Evolutionary conservation across 495 filamentous ascomycete species (phyloP), one percentile per base, ranked within the genome.

Genomic region (Podospora conica): DNA sequence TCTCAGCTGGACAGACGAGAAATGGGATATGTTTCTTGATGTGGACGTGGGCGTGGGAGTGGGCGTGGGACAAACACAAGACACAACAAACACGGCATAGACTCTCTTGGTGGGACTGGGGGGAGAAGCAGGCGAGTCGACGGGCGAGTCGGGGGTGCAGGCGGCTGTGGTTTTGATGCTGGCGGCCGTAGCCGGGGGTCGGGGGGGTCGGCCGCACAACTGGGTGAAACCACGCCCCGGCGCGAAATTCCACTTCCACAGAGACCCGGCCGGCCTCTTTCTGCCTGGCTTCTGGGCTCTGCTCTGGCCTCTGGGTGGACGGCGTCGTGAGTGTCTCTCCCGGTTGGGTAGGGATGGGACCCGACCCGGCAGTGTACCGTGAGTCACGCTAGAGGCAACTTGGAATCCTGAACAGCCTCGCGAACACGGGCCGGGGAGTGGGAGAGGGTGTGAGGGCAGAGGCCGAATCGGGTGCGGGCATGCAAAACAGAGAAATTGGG

Each of bases 301-400:
- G n/a, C n/a, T n/a, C n/a, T n/a, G n/a, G n/a, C n/a, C 40, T 48
- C 15, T 48, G 33, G 33, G 15, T 48, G 40, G 40, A 48, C 40
- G 40, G 40, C 40, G 40, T 18, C 40, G 40, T n/a, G 40, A n/a
- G 40, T 48, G 40, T 48, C 40, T 48, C 40, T 48, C 40, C 40
- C 40, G 40, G 40, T 48, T 48, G 40, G 40, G 40, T 48, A 48
- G 40, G 8, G 5, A 48, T 48, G 40, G 40, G 3, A 5, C 40
- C n/a, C 40, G 3, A 5, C 40, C n/a, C 40, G 40, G 40, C 40
- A 48, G 40, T 48, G 40, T 48, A 48, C 40, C 40, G 63, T 74
- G 72, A 74, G 65, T 74, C 72, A 73, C 70, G 21, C 70, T 71
- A 53, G 9, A 69, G 67, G 53, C 66, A 68, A 66, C 67, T 11